A percentile compares a stretch with the other conserved stretches of the same genome.
Evolutionary conservation across 345 rosid species (phyloP).

Genomic region (Sonneratia alba): DNA sequence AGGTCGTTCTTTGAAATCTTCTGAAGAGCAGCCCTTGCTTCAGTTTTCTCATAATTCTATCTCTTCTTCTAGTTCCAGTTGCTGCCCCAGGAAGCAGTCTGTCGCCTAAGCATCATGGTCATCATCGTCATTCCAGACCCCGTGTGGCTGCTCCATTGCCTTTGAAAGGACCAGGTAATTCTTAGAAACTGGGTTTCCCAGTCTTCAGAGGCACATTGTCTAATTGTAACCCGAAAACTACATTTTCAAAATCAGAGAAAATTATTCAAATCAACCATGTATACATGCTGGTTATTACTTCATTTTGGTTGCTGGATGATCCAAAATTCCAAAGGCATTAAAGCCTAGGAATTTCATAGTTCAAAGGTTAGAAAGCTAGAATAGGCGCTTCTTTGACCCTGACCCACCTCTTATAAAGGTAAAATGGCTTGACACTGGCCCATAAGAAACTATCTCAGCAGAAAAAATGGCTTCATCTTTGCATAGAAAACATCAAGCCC

Average conservation of each 20-base stretch:
- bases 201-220: background rate
- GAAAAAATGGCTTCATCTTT: background rate
- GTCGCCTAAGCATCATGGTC: slow-evolving; percentile 33
- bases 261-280: background rate
- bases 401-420: no score
- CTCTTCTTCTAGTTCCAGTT: slow-evolving; percentile 38
- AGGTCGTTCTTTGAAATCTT: background rate
- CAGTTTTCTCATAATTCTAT: slow-evolving; percentile 10
- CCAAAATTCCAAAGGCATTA: no score
- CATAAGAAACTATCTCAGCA: background rate
- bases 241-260: background rate
- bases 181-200: background rate
- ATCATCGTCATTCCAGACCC: slow-evolving; percentile 46
- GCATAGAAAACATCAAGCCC: background rate
- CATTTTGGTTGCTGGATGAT: background rate
- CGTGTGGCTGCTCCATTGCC: slow-evolving; percentile 55
- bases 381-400: background rate
- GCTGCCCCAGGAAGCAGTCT: slow-evolving; percentile 28
- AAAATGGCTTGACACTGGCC: background rate
- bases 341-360: background rate
- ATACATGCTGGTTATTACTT: background rate
- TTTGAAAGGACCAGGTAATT: slow-evolving; percentile 45
- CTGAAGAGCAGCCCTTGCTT: background rate
- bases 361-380: background rate
- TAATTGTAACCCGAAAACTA: background rate